Evolutionary conservation across 371 early-diverging fungal genomes (phyloP).

Genomic region (Zychaea mexicana): DNA sequence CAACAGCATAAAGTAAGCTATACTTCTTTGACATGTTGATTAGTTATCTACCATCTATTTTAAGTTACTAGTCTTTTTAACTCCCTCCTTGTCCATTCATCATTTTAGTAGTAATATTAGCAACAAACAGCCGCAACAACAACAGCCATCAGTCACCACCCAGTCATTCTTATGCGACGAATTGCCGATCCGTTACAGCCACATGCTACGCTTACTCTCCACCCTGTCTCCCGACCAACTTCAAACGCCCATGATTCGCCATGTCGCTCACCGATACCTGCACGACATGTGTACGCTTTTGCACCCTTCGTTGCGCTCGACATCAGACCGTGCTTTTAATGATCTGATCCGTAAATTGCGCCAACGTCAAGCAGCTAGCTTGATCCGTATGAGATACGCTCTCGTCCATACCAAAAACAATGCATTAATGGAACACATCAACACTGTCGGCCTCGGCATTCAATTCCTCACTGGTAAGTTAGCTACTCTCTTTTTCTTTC

Average conservation of each 20-base stretch:
- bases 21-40: neutral
- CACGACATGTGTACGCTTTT: slow-evolving; percentile 42
- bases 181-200: slow-evolving; percentile 70
- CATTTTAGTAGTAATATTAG: neutral
- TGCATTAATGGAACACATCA: slow-evolving; percentile 40
- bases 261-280: slow-evolving; percentile 46
- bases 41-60: neutral
- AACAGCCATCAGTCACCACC: slow-evolving; percentile 24
- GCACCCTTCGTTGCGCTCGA: slow-evolving; percentile 37
- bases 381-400: slow-evolving; percentile 48
- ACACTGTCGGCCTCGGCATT: slow-evolving; percentile 62
- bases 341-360: slow-evolving; percentile 37
- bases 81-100: neutral
- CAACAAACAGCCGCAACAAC: neutral
- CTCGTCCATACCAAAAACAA: slow-evolving; percentile 8
- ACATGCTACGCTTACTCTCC: slow-evolving; percentile 57
- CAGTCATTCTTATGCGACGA: slow-evolving; percentile 70
- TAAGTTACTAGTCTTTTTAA: neutral
- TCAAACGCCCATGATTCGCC: slow-evolving; percentile 35
- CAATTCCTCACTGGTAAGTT: slow-evolving; percentile 56
- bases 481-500: neutral
- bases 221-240: slow-evolving; percentile 36
- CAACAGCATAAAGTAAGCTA: neutral
- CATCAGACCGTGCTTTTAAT: slow-evolving; percentile 48
- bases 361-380: slow-evolving; percentile 35